A percentile compares a stretch with the other conserved stretches of the same genome.
Conservation (phyloP, 805 yeast species). For the Cyberlindnera veronae region DNA sequence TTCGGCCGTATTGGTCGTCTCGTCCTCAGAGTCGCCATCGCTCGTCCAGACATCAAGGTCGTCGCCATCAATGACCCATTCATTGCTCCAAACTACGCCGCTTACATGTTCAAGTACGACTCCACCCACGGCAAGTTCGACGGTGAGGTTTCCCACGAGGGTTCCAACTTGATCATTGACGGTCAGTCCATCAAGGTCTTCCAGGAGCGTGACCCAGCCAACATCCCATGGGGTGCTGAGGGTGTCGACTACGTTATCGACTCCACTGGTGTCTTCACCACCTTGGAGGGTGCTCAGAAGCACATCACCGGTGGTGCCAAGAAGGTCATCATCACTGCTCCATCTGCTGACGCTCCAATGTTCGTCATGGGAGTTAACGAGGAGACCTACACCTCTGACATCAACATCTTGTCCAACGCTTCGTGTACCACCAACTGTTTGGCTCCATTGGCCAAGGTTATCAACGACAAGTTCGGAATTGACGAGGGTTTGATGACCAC, state of each 20-base stretch:
- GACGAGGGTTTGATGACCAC: conserved; percentile 95
- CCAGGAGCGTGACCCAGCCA: conserved; percentile 82
- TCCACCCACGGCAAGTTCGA: conserved; percentile 85
- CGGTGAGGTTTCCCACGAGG: conserved; percentile 66
- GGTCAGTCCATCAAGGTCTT: conserved; percentile 63
- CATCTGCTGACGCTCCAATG: conserved; percentile 93
- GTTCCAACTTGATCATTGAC: conserved; percentile 59
- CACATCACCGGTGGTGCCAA: conserved; percentile 91
- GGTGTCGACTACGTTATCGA: conserved; percentile 87
- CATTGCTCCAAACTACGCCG: conserved; percentile 86
- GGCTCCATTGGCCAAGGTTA: conserved; percentile 90
- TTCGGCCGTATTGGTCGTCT: conserved; percentile 94
- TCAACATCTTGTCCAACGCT: conserved; percentile 82
- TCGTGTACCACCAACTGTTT: conserved; percentile 96
- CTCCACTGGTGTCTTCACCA: conserved; percentile 94
- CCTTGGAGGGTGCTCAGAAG: conserved; percentile 71
- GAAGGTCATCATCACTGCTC: conserved; percentile 93
- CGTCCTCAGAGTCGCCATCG: conserved; percentile 77
- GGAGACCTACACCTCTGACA: conserved; percentile 70
- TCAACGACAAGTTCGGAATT: conserved; percentile 82
- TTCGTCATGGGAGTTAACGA: conserved; percentile 90
- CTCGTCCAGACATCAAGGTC: conserved; percentile 50
- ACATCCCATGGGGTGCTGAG: conserved; percentile 82
- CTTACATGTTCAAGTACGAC: conserved; percentile 94
- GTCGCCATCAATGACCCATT: conserved; percentile 92